phyloP scores from a whole-genome alignment of 1,284 basidiomycete genomes.

The Ganoderma resinaceum region DNA sequence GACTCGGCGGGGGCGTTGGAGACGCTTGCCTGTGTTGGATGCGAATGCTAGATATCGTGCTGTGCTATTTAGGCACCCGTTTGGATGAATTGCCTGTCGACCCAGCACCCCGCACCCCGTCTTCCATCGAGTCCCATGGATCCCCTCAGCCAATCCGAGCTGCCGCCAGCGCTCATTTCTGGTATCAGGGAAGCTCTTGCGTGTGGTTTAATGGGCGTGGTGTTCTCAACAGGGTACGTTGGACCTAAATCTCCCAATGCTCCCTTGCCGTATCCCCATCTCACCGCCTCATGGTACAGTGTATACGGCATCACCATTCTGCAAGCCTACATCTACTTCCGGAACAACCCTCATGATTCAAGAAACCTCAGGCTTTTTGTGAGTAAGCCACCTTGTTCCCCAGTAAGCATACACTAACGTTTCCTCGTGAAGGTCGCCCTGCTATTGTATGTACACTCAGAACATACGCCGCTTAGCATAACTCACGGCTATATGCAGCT shows the following conservation, averaged over 20 bases:
- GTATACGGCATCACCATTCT: neutral
- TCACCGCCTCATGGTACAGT: neutral
- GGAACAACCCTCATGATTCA: neutral
- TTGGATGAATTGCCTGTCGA: neutral
- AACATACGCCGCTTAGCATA: neutral
- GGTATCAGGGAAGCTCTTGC: neutral
- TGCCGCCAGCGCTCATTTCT: neutral
- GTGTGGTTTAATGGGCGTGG: neutral
- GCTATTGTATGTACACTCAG: neutral
- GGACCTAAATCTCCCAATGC: neutral
- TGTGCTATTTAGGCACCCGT: neutral
- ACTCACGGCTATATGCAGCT: neutral
- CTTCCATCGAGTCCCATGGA: neutral
- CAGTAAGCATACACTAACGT: neutral
- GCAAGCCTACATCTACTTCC: neutral
- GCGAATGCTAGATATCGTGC: neutral
- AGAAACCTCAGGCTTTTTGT: neutral
- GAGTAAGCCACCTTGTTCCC: neutral
- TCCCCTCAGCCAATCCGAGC: neutral
- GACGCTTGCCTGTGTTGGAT: neutral
- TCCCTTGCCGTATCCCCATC: neutral
- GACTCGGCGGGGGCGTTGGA: neutral
- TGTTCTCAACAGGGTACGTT: neutral
- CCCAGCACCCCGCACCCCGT: neutral
- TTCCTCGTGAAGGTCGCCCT: neutral